Base-by-base conservation (phyloP, 495 filamentous ascomycete genomes). In the Penicillium tannophilum region DNA sequence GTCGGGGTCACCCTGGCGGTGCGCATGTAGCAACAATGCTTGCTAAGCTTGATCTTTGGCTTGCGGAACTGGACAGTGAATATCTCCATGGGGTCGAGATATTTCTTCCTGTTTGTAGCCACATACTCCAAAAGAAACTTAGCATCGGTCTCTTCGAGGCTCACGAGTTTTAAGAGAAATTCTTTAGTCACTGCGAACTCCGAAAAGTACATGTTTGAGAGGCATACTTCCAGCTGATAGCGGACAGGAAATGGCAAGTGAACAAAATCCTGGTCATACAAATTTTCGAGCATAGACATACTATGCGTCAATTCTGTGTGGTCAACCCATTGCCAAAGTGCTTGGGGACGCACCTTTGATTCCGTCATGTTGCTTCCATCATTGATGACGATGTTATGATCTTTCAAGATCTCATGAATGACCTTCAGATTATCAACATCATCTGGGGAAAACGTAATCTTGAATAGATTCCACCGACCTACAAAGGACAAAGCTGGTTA, bases 191-290 rank as follows among this genome's bases (percentile, higher is more conserved):
- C 81, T 51, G 86, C 90, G 67, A 88, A 83, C 70, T 96, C 92
- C 52, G 87, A 88, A n/a, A 98, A 73, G n/a, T 82, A 75, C 1
- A 86, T 85, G 20, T 90, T 82, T 0, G 92, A 96, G 9, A 98
- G 80, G 67, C 93, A 97, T 0, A 91, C 93, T 71, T 98, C 93
- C 0, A 98, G 82, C 71, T 96, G 93, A 65, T 98, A 98, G 9
- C 90, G 85, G 2, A 93, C 84, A 1, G 84, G 68, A 48, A 92
- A 97, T 0, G 85, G 76, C 4, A 98, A 77, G 23, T 75, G 58
- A 2, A 79, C 54, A 55, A 72, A 72, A 0, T 72, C 65, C 4
- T 77, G 61, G 28, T 82, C 60, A 2, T 65, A 64, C 46, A 69
- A 59, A 12, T 64, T 58, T 50, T 70, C 59, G 64, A 79, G 52